Evolutionary conservation across 2,329 filamentous ascomycete genomes (phyloP), one percentile per base, ranked within the genome.

Genomic region (Orbilia quercus): DNA sequence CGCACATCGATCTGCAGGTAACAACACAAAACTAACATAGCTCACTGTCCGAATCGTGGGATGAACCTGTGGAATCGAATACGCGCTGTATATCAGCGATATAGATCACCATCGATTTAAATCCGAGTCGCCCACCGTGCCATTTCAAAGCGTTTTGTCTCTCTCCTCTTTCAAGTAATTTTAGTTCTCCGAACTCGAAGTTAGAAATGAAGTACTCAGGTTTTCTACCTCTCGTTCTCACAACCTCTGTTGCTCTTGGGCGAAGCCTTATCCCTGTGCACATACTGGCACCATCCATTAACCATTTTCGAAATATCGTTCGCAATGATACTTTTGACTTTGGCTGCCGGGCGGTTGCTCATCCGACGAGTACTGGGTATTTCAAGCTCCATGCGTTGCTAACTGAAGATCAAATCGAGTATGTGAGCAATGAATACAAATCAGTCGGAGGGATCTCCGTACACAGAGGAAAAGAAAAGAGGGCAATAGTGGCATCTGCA

Each of bases 361-460:
- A 42, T 22, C 45, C 58, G 1, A 62, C 58, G 22, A 31, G 1
- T 28, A 31, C 51, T 51, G 58, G 58, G 5, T 7, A 51, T n/a
- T 62, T 18, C 31, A 51, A 51, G 31, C 58, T 62, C 2, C 58
- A 62, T 20, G 58, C 58, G 11, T 12, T 62, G 16, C 22, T 62
- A 31, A 62, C 58, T 7, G 58, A 62, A 62, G 45, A 42, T 22
- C 58, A 62, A 28, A 50, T 62, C 34, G 45, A 62, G n/a, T 16
- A 62, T n/a, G 25, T 62, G 36, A 7, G 51, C 6, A 62, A 51
- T 18, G 58, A 62, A 20, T 62, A 62, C 40, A 62, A 51, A 25
- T 40, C 45, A 5, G 31, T 18, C 4, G 45, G 47, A 6, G 44
- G 31, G 11, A 40, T 62, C 45, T 42, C 31, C 7, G 42, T 62